Evolutionary conservation across 305 asterid species (phyloP), one percentile per base, ranked within the genome.

Genomic region (Ilex paraguariensis): DNA sequence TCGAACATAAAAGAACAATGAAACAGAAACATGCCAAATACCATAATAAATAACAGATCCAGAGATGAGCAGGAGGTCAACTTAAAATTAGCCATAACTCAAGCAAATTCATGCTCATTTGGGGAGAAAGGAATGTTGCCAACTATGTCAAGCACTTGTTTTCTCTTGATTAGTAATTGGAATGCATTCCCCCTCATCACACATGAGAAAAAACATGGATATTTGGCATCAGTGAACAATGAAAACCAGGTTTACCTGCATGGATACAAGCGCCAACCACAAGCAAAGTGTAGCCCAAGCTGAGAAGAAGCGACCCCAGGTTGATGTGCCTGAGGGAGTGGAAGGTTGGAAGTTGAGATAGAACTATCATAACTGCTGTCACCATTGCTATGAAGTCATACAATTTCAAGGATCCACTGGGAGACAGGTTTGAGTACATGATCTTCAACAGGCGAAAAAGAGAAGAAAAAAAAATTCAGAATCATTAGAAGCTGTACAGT

Each of bases 321-420:
- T 87, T 92, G 61, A 92, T 81, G 73, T 92, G 95, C 75, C 98
- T 79, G 68, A 90, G 96, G 59, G 98, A 92, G 75, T 92, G 97
- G 86, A 92, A 89, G 76, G 88, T 78, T 10, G 98, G 97, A 62
- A 92, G 81, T 62, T 92, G 97, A 72, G 98, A 87, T 59, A 92
- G 91, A 64, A 82, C 75, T 59, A 87, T 85, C 96, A 85, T 90
- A 33, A 87, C 78, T 32, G 71, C 75, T 7, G 95, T 82, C 73
- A 90, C 97, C 82, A 92, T 87, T 60, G 93, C 93, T 73, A 87
- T 87, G 78, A 92, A 92, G 68, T 92, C 82, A 56, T 87, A 89
- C 56, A 92, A 77, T 63, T 85, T 80, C 80, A 92, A 42, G 10
- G 91, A 31, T 45, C 98, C 98, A 31, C 78, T 6, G 36, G 96